Evolutionary conservation across 2,329 filamentous ascomycete species (phyloP), one percentile per base, ranked within the genome.

Genomic region (Penicillium thymicola): DNA sequence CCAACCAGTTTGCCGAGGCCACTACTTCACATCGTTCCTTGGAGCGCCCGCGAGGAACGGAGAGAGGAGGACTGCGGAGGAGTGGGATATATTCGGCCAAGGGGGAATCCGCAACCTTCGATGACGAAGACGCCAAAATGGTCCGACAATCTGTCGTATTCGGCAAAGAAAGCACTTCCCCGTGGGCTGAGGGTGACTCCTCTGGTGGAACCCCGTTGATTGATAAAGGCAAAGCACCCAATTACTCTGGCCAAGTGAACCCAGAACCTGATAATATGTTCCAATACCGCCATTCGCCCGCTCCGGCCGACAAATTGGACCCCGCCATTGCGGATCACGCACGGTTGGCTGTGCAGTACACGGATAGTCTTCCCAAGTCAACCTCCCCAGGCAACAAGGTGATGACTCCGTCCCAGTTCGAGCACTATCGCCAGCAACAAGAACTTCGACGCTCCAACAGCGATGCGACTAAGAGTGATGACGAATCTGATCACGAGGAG

Each of bases 381-480:
- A 62, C 67, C 8, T 65, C 81, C 9, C 67, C 68, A 5, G 78
- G 79, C 21, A 88, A 84, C 70, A 94, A 94, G 73, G 88, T 94
- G 60, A 96, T 96, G 90, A 96, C 92, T 2, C 89, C 89, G 1
- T 89, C 87, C 11, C 86, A 96, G 70, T 96, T 95, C 64, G 91
- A 96, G 70, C 83, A 83, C 62, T 93, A 92, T 67, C 84, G 86
- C 59, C 82, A 87, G 67, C 78, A 82, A 56, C 77, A 81, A 58
- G 88, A 94, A 68, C 87, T 90, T 67, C 86, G 87, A 62, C 81
- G 85, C n/a, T 79, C 82, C 54, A 79, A 79, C 37, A 80, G 73
- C 59, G 75, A 76, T 65, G 72, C 70, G 34, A 78, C 72, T 28
- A 78, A 76, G 65, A 80, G 74, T 66, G 80, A 66, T n/a, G 55